A percentile compares a stretch with the other conserved stretches of the same genome.
Conservation (phyloP, 768 basidiomycete species). For the Russula virescens region DNA sequence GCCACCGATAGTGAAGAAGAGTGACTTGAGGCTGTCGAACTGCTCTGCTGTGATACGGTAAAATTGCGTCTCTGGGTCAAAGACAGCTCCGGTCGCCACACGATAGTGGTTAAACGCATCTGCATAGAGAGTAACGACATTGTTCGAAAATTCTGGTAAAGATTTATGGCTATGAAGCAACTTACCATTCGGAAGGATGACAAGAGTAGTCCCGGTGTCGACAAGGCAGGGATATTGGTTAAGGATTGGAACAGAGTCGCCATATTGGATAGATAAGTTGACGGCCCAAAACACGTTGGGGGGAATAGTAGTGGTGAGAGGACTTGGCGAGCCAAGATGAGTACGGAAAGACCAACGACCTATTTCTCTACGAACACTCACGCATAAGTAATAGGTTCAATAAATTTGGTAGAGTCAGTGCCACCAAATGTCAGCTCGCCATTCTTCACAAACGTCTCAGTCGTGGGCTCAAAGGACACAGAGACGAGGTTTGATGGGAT, state of each 20-base stretch:
- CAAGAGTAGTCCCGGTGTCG: too few species aligned
- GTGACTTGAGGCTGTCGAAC: background rate
- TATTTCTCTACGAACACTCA: background rate
- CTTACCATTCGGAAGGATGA: too few species aligned
- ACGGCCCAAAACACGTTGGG: slow-evolving; percentile 30
- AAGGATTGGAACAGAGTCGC: slow-evolving; percentile 25
- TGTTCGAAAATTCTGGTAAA: too few species aligned
- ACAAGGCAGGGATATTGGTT: slow-evolving; percentile 29
- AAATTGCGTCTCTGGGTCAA: background rate
- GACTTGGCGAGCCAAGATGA: slow-evolving; percentile 22
- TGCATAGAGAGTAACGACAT: background rate
- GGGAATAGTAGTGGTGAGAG: slow-evolving; percentile 25
- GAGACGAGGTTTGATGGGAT: slow-evolving; percentile 26
- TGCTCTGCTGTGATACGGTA: background rate
- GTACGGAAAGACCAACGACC: slow-evolving; percentile 14
- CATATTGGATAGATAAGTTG: slow-evolving; percentile 29
- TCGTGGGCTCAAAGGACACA: too few species aligned
- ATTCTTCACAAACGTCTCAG: too few species aligned
- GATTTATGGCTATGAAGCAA: too few species aligned
- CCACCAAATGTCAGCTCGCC: too few species aligned
- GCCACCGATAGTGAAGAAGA: background rate
- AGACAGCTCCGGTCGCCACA: too few species aligned
- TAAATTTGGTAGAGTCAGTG: too few species aligned
- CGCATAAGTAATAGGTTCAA: background rate
- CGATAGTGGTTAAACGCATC: background rate